A percentile compares a stretch with the other conserved stretches of the same genome.
Conservation (phyloP, 2,329 filamentous ascomycete species). For the Pestalotiopsis sp. region DNA sequence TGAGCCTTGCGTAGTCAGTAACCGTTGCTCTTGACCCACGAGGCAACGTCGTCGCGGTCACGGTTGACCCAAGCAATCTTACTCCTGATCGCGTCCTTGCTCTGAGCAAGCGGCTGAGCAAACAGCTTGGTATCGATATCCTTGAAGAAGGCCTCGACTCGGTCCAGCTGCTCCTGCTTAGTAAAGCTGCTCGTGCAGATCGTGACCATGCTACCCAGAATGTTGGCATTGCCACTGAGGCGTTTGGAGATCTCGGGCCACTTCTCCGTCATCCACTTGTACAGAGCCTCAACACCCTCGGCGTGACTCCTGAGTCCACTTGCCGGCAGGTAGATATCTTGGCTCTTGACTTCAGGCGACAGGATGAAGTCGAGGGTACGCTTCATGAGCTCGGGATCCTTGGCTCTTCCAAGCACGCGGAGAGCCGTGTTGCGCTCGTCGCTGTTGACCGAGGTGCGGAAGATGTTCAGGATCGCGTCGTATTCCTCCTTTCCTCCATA, state of each 20-base stretch:
- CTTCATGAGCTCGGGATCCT: slow-evolving; percentile 78
- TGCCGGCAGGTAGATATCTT: slow-evolving; percentile 91
- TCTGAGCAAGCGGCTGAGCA: slow-evolving; percentile 88
- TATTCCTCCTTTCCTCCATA: slow-evolving; percentile 87
- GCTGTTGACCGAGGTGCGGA: slow-evolving; percentile 73
- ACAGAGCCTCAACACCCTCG: slow-evolving; percentile 79
- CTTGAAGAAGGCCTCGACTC: slow-evolving; percentile 80
- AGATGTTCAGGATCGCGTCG: slow-evolving; percentile 75
- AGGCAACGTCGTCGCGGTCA: slow-evolving; percentile 76
- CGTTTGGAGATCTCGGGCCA: slow-evolving; percentile 85
- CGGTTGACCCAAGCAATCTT: slow-evolving; percentile 82
- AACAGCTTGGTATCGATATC: slow-evolving; percentile 83
- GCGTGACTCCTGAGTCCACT: slow-evolving; percentile 76
- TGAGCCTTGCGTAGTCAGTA: slow-evolving; percentile 41
- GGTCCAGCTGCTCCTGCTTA: slow-evolving; percentile 71
- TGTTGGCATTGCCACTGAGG: slow-evolving; percentile 82
- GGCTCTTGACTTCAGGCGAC: slow-evolving; percentile 84
- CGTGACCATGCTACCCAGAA: slow-evolving; percentile 82
- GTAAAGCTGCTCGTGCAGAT: slow-evolving; percentile 85
- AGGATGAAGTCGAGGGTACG: slow-evolving; percentile 77
- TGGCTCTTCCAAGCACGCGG: slow-evolving; percentile 78
- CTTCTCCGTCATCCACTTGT: slow-evolving; percentile 81
- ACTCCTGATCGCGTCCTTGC: slow-evolving; percentile 79
- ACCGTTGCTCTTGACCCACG: slow-evolving; percentile 63
- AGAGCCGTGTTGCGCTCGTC: slow-evolving; percentile 93